Conservation (phyloP, 2,329 filamentous ascomycete species). For the Neopestalotiopsis clavispora region DNA sequence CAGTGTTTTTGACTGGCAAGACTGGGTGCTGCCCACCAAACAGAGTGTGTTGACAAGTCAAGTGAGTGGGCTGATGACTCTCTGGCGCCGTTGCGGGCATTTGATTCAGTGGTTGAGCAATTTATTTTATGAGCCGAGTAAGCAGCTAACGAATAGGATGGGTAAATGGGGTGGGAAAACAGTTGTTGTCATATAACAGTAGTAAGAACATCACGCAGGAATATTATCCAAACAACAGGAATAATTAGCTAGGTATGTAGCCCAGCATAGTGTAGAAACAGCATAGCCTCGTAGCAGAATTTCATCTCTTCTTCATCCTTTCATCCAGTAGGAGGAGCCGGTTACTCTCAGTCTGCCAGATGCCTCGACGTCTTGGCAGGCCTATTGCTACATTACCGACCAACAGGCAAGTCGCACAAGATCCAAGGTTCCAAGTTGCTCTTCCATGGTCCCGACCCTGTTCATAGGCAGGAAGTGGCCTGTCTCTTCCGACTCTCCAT, state of each 20-base stretch:
- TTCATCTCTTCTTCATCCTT: neutral
- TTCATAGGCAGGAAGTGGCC: neutral
- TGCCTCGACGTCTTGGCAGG: neutral
- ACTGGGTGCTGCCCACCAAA: neutral
- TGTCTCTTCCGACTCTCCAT: neutral
- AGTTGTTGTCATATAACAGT: neutral
- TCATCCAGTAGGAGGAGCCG: neutral
- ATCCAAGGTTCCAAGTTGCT: neutral
- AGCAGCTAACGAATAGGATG: neutral
- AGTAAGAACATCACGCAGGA: neutral
- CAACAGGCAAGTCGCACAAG: neutral
- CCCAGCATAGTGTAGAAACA: neutral
- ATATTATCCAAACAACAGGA: neutral
- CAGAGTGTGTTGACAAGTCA: constrained; percentile 10
- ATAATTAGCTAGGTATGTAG: neutral
- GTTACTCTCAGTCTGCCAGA: neutral
- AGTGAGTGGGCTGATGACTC: neutral
- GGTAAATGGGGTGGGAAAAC: neutral
- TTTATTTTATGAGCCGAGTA: neutral
- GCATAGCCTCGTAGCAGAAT: neutral
- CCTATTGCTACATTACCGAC: neutral
- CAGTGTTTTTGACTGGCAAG: neutral
- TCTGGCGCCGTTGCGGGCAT: neutral
- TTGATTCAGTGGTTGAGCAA: neutral
- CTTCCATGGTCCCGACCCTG: neutral